A percentile compares a stretch with the other conserved stretches of the same genome.
Evolutionary conservation across 2,329 filamentous ascomycete genomes (phyloP).

Genomic region (Neonectria magnoliae): DNA sequence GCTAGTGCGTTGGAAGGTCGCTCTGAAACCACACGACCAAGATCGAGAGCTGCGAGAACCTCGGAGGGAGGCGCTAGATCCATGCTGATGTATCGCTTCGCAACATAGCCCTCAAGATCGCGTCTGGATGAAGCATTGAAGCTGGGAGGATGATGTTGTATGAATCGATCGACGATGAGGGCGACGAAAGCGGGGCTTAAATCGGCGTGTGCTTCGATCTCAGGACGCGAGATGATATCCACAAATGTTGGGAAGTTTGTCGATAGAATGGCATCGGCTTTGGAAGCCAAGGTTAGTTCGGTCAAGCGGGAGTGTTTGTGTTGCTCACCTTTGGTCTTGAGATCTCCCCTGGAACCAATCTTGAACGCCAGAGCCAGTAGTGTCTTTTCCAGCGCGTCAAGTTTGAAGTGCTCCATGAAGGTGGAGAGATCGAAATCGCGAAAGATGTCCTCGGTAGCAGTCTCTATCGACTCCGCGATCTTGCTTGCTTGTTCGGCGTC

Average conservation of each 20-base stretch:
- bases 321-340: slow-evolving; percentile 85
- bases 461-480: slow-evolving; percentile 93
- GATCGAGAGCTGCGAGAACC: slow-evolving; percentile 75
- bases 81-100: slow-evolving; percentile 72
- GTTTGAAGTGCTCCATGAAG: slow-evolving; percentile 95
- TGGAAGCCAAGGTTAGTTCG: slow-evolving; percentile 52
- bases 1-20: slow-evolving; percentile 66
- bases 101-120: slow-evolving; percentile 73
- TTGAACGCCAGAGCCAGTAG: slow-evolving; percentile 91
- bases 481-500: slow-evolving; percentile 86
- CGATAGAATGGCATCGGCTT: slow-evolving; percentile 90
- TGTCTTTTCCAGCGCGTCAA: slow-evolving; percentile 88
- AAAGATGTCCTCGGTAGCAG: slow-evolving; percentile 90
- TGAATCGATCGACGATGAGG: slow-evolving; percentile 83
- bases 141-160: slow-evolving; percentile 86
- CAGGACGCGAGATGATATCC: slow-evolving; percentile 75
- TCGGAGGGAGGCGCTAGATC: slow-evolving; percentile 75
- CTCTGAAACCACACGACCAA: slow-evolving; percentile 72
- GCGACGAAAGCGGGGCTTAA: slow-evolving; percentile 77
- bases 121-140: slow-evolving; percentile 81
- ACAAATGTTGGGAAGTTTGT: slow-evolving; percentile 82
- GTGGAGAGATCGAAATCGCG: slow-evolving; percentile 95
- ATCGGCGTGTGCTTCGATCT: slow-evolving; percentile 71
- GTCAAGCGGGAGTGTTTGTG: slow-evolving; percentile 44
- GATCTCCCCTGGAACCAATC: slow-evolving; percentile 78